Base-by-base conservation (phyloP, 164 flowering plant genomes). In the Vitis rotundifolia region DNA sequence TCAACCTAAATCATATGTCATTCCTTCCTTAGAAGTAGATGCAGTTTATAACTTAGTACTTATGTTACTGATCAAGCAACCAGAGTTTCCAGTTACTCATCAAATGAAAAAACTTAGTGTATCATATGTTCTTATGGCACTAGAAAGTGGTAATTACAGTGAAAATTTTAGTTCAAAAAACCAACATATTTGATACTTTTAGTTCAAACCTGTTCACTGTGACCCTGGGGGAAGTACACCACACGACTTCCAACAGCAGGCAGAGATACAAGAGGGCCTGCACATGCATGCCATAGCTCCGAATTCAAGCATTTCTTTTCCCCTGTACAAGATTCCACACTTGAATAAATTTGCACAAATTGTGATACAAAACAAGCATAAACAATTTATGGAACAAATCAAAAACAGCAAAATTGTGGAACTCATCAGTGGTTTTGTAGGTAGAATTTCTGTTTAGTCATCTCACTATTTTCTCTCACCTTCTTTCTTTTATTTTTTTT, bases 201-300 rank as follows among this genome's bases (percentile, higher is more conserved):
- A n/a, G 22, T 29, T 52, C 73, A 37, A n/a, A 76, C 79, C 79
- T 76, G 79, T 73, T 76, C 79, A 26, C 79, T 76, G 67, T 76
- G 79, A 16, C 79, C 79, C 48, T 76, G 79, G 8, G 79, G 73
- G 26, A 76, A 73, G 53, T 76, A 76, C 29, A 76, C 79, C 15
- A 76, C 79, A 13, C 79, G 73, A 31, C 79, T 76, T 61, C 76
- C 79, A 60, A 72, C 67, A 9, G 73, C 28, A 49, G 79, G 79
- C 52, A 76, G 59, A 52, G 79, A 76, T n/a, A 76, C 79, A n/a
- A 76, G 68, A 53, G 79, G 79, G 8, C 79, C 79, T 9, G 79
- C 79, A 55, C 79, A 76, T 11, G 76, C 79, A 65, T 76, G 79
- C 79, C 79, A 76, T 50, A 76, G 70, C 68, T 76, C 79, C 1